Percentiles rank a stretch among this genome's conserved stretches.
Evolutionary conservation across 495 filamentous ascomycete genomes (phyloP).

Genomic region (Penicillium arizonense): DNA sequence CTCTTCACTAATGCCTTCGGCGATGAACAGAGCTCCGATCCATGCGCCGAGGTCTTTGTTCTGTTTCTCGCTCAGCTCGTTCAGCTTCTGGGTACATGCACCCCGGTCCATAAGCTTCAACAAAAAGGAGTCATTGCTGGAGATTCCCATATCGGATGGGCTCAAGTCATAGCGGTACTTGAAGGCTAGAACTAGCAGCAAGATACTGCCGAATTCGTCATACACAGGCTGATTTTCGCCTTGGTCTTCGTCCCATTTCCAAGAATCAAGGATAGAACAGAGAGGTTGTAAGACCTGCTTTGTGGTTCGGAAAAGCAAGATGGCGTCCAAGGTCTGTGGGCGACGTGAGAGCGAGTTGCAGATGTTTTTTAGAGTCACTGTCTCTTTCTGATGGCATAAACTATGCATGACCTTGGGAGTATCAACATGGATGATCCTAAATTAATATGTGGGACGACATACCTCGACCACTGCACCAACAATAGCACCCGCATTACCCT

Average conservation of each 20-base stretch:
- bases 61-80: conserved; percentile 69
- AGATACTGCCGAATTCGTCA: conserved; percentile 89
- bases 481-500: conserved; percentile 91
- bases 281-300: conserved; percentile 76
- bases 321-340: conserved; percentile 75
- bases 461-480: conserved; percentile 81
- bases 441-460: conserved; percentile 5
- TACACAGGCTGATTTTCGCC: conserved; percentile 94
- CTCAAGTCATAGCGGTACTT: conserved; percentile 79
- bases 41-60: conserved; percentile 76
- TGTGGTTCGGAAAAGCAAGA: conserved; percentile 80
- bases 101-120: conserved; percentile 70
- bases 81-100: conserved; percentile 57
- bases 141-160: conserved; percentile 63
- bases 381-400: conserved; percentile 81
- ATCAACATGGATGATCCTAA: conserved; percentile 6
- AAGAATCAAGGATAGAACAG: conserved; percentile 81
- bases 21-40: conserved; percentile 85
- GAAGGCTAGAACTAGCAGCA: conserved; percentile 79
- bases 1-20: conserved; percentile 80
- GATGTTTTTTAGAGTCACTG: conserved; percentile 82
- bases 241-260: conserved; percentile 92
- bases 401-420: conserved; percentile 63
- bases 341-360: conserved; percentile 79
- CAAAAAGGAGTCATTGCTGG: conserved; percentile 67